Base-by-base conservation (phyloP, 768 basidiomycete species). In the Kwoniella dendrophila region DNA sequence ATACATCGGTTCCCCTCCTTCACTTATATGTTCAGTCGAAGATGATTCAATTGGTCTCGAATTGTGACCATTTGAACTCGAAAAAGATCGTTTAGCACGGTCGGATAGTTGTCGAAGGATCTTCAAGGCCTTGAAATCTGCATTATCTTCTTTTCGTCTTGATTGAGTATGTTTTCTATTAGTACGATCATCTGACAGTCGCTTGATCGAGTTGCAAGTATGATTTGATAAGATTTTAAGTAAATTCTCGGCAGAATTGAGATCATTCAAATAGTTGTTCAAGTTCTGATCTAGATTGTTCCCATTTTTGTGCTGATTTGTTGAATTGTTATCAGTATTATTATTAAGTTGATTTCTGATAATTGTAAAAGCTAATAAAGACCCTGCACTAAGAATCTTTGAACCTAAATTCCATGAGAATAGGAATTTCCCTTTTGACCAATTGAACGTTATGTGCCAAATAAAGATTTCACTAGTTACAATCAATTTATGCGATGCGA, bases 321-420 rank as follows among this genome's bases (percentile, higher is more conserved):
- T n/a, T n/a, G n/a, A n/a, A n/a, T n/a, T n/a, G n/a, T n/a, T n/a
- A n/a, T n/a, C n/a, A n/a, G n/a, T n/a, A n/a, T n/a, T n/a, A n/a
- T n/a, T n/a, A n/a, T n/a, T n/a, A n/a, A n/a, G n/a, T n/a, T n/a
- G n/a, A n/a, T n/a, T 27, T 12, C 43, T 41, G 3, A 47, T 52
- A 36, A 32, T 50, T 4, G 59, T 50, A 2, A 60, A 20, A 12
- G 49, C 59, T 10, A 60, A 22, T 11, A 44, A 41, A 10, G 36
- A 49, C n/a, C 59, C 59, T 11, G 59, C 59, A 10, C 30, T 22
- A 36, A 60, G 53, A 6, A 60, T 22, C 59, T 49, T 60, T 3
- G 49, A 52, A 20, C 59, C 59, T n/a, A 49, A 40, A 36, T 60
- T 60, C 59, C 59, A 60, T 10, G 59, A 52, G 20, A 60, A 52